Conservation (phyloP, 2,329 filamentous ascomycete species). For the Mariannaea sp. region DNA sequence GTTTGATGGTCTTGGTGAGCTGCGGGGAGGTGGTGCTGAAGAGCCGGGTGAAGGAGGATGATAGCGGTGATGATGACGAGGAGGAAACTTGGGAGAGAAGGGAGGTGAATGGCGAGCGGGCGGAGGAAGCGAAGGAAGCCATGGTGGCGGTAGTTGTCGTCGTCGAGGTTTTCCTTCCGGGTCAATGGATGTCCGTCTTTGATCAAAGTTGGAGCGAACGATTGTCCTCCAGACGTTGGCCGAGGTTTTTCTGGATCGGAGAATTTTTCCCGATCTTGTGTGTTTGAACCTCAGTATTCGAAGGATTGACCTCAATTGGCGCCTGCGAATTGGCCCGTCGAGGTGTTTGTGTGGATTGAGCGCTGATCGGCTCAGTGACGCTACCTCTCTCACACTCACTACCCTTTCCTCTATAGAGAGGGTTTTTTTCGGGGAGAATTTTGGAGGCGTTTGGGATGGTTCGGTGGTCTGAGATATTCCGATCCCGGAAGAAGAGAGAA, state of each 20-base stretch:
- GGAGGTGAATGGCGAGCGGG: slow-evolving; percentile 26
- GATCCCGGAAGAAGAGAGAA: slow-evolving; percentile 30
- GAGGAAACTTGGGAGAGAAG: slow-evolving; percentile 19
- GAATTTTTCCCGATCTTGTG: too few species aligned
- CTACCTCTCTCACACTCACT: too few species aligned
- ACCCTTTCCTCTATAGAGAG: slow-evolving; percentile 3
- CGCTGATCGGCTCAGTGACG: slow-evolving; percentile 26
- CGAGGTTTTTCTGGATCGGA: too few species aligned
- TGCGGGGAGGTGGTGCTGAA: slow-evolving; percentile 47
- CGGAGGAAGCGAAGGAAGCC: slow-evolving; percentile 32
- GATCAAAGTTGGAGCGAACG: neutral
- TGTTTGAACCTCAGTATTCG: slow-evolving; percentile 13
- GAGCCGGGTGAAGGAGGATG: slow-evolving; percentile 22
- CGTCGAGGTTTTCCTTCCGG: slow-evolving; percentile 10
- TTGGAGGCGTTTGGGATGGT: slow-evolving; percentile 18
- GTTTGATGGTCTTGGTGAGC: slow-evolving; percentile 48
- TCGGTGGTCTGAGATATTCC: slow-evolving; percentile 37
- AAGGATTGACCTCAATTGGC: slow-evolving; percentile 35
- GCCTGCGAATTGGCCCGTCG: slow-evolving; percentile 7
- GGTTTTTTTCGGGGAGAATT: slow-evolving; percentile 29
- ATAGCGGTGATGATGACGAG: too few species aligned
- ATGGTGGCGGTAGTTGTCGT: slow-evolving; percentile 16
- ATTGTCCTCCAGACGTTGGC: neutral
- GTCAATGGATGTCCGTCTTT: neutral
- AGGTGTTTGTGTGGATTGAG: slow-evolving; percentile 22